A percentile compares a stretch with the other conserved stretches of the same genome.
phyloP scores from a whole-genome alignment of 2,329 filamentous ascomycete genomes.

The Pseudophaeomoniella oleicola region DNA sequence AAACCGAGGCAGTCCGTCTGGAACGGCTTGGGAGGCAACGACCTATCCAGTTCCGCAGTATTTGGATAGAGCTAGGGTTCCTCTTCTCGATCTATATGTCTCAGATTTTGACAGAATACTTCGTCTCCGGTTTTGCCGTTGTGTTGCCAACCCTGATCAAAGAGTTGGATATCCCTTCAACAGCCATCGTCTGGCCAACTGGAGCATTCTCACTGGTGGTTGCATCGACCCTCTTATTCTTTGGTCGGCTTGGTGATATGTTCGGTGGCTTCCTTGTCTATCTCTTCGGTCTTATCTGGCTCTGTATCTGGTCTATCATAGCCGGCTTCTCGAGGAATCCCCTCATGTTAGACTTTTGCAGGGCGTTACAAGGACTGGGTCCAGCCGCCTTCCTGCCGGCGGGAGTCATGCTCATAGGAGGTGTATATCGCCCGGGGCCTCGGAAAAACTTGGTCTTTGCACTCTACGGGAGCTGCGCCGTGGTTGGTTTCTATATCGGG shows the following conservation, averaged over 20 bases:
- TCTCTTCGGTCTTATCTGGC: slow-evolving; percentile 46
- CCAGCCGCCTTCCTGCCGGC: slow-evolving; percentile 56
- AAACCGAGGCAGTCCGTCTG: slow-evolving; percentile 20
- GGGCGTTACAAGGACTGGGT: slow-evolving; percentile 59
- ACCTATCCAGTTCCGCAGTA: slow-evolving; percentile 39
- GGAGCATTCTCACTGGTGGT: slow-evolving; percentile 34
- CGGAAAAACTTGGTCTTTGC: slow-evolving; percentile 54
- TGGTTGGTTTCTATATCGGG: slow-evolving; percentile 35
- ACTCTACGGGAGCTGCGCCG: slow-evolving; percentile 36
- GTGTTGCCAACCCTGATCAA: slow-evolving; percentile 49
- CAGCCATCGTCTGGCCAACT: slow-evolving; percentile 40
- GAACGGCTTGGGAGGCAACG: slow-evolving; percentile 49
- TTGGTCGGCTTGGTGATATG: slow-evolving; percentile 44
- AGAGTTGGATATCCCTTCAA: slow-evolving; percentile 50
- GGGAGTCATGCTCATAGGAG: slow-evolving; percentile 50
- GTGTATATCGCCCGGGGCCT: slow-evolving; percentile 49
- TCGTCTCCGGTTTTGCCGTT: slow-evolving; percentile 57
- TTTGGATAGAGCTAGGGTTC: slow-evolving; percentile 46
- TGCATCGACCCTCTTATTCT: slow-evolving; percentile 32
- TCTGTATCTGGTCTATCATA: slow-evolving; percentile 52
- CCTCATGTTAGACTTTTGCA: slow-evolving; percentile 56
- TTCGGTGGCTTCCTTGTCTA: slow-evolving; percentile 49
- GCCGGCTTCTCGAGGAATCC: slow-evolving; percentile 53
- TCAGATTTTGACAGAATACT: slow-evolving; percentile 47
- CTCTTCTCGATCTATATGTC: slow-evolving; percentile 47